Conservation (phyloP, 495 filamentous ascomycete species). For the Aspergillus kassunensis region DNA sequence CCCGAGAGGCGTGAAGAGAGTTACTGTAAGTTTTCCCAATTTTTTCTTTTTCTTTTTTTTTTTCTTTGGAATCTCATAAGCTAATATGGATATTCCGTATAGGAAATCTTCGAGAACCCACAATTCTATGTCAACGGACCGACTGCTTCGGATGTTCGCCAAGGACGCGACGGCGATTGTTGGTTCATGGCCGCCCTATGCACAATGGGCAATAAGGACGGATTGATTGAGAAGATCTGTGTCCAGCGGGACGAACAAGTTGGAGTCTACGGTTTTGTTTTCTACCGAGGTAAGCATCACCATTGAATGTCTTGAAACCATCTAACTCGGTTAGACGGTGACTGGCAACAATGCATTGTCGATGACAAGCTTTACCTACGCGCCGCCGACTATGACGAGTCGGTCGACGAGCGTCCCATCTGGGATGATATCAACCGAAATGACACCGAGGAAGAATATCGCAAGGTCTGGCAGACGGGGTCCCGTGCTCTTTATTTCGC, state of each 20-base stretch:
- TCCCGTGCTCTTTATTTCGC: constrained; percentile 82
- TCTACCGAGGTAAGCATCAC: constrained; percentile 61
- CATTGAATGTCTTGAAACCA: neutral
- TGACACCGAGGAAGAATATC: constrained; percentile 75
- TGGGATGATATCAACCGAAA: constrained; percentile 70
- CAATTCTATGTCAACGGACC: constrained; percentile 82
- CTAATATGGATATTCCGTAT: constrained; percentile 1
- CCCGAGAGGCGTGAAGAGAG: constrained; percentile 62
- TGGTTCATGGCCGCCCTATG: constrained; percentile 88
- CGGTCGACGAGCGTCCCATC: constrained; percentile 56
- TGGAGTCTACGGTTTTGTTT: constrained; percentile 93
- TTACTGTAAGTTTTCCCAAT: constrained; percentile 39
- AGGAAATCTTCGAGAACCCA: constrained; percentile 85
- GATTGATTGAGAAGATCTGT: constrained; percentile 76
- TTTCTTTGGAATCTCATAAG: neutral
- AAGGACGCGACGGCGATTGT: constrained; percentile 80
- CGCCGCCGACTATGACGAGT: constrained; percentile 79
- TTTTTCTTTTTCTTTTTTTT: neutral
- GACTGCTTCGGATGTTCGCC: constrained; percentile 75
- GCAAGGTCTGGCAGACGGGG: constrained; percentile 68
- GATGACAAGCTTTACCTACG: constrained; percentile 82
- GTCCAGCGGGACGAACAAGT: constrained; percentile 75
- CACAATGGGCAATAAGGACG: constrained; percentile 75
- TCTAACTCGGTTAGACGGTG: constrained; percentile 57
- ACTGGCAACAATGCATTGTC: constrained; percentile 88